Percentiles rank a stretch among this genome's conserved stretches.
Conservation (phyloP, 345 rosid species). For the Schrenkiella parvula region DNA sequence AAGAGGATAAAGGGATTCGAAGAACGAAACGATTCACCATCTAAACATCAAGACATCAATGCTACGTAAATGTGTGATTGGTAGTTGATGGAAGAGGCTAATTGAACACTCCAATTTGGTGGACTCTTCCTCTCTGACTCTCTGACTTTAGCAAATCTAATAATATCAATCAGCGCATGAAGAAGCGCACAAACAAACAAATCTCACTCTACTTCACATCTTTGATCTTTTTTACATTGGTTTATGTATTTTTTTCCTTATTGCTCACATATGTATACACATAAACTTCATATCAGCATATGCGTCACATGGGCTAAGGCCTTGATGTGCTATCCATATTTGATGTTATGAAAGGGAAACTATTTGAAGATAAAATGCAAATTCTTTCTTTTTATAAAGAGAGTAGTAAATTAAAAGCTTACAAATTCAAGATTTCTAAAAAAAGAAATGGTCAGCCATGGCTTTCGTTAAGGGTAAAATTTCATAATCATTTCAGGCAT, state of each 20-base stretch:
- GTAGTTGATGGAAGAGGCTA: background rate
- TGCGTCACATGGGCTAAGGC: constrained; percentile 4
- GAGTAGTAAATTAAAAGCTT: background rate
- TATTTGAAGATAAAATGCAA: background rate
- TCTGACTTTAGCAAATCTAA: background rate
- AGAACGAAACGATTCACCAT: background rate
- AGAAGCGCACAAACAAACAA: constrained; percentile 3
- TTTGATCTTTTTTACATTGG: background rate
- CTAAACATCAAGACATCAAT: background rate
- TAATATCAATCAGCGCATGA: background rate
- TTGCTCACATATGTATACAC: background rate
- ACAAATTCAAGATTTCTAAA: background rate
- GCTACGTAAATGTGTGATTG: background rate
- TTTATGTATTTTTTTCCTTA: too few relatives aligned
- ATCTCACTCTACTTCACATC: background rate
- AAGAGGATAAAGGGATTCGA: background rate
- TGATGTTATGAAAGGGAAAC: constrained; percentile 2
- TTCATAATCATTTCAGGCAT: constrained; percentile 1
- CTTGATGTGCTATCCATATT: background rate
- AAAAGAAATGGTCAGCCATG: background rate
- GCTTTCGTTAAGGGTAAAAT: constrained; percentile 13
- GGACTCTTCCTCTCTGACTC: constrained; percentile 1
- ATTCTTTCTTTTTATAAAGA: background rate
- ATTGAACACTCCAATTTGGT: constrained; percentile 11
- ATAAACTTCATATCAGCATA: background rate